Evolutionary conservation across 352 stramenopile species (phyloP).

Genomic region (Pythium periplocum): DNA sequence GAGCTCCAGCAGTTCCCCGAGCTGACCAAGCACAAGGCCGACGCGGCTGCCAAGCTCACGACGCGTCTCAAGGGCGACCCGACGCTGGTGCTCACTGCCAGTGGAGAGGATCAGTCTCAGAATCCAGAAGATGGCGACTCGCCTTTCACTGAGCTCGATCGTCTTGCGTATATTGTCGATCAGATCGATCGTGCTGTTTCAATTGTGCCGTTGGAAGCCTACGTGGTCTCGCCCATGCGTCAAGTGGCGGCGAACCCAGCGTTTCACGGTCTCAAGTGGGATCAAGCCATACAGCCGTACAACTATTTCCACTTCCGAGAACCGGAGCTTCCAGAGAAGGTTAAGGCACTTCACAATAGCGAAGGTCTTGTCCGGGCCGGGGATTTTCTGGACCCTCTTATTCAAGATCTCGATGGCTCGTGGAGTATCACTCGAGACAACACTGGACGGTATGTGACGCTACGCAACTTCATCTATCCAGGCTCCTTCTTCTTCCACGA

Average conservation of each 20-base stretch:
- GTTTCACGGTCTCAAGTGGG: slow-evolving; percentile 64
- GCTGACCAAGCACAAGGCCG: slow-evolving; percentile 50
- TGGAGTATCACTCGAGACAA: slow-evolving; percentile 67
- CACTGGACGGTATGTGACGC: slow-evolving; percentile 44
- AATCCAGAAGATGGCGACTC: slow-evolving; percentile 35
- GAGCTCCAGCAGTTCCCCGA: slow-evolving; percentile 80
- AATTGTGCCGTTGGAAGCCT: slow-evolving; percentile 58
- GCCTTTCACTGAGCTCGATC: slow-evolving; percentile 66
- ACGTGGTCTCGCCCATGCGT: slow-evolving; percentile 63
- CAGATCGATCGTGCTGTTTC: slow-evolving; percentile 58
- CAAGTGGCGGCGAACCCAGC: slow-evolving; percentile 60
- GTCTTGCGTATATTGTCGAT: slow-evolving; percentile 58
- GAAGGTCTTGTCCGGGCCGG: slow-evolving; percentile 57
- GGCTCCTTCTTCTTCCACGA: slow-evolving; percentile 64
- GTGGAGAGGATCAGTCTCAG: slow-evolving; percentile 24
- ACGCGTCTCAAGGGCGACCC: slow-evolving; percentile 65
- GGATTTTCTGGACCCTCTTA: slow-evolving; percentile 66
- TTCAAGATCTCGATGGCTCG: slow-evolving; percentile 57
- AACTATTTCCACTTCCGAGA: slow-evolving; percentile 79
- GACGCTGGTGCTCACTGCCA: slow-evolving; percentile 31
- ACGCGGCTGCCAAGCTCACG: slow-evolving; percentile 35
- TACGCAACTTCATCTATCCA: slow-evolving; percentile 63
- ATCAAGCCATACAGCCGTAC: slow-evolving; percentile 52
- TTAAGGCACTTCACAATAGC: slow-evolving; percentile 41
- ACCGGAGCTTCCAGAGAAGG: slow-evolving; percentile 52